phyloP scores from a whole-genome alignment of 1,284 basidiomycete species.

The Cutaneotrichosporon spelunceum region DNA sequence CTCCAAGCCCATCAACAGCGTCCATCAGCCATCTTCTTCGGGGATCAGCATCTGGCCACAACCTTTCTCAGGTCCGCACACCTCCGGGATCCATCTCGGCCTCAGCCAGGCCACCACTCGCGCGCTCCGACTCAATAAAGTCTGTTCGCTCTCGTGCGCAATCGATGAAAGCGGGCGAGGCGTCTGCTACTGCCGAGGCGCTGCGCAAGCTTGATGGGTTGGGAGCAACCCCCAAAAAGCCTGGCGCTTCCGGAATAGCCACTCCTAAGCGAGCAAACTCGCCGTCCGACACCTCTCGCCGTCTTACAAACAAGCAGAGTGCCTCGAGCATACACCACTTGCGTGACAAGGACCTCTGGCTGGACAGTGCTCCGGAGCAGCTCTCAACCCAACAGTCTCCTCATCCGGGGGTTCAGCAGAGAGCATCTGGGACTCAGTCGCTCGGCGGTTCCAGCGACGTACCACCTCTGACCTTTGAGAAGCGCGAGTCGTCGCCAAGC shows the following conservation, averaged over 20 bases:
- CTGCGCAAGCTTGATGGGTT: conserved; percentile 91
- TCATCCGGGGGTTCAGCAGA: not conserved
- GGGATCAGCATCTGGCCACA: conserved; percentile 54
- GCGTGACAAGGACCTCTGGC: conserved; percentile 26
- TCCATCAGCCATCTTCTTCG: conserved; percentile 78
- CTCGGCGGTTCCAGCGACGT: conserved; percentile 17
- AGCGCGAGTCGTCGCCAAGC: conserved; percentile 85
- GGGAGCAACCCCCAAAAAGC: conserved; percentile 60
- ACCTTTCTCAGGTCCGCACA: conserved; percentile 47
- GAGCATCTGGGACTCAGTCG: conserved; percentile 5
- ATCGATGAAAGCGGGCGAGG: conserved; percentile 44
- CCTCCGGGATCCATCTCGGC: conserved; percentile 41
- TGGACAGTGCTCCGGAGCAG: conserved; percentile 1
- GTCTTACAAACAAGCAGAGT: conserved; percentile 13
- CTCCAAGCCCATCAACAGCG: conserved; percentile 76
- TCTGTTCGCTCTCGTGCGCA: conserved; percentile 15
- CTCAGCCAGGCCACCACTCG: conserved; percentile 17
- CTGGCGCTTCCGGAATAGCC: conserved; percentile 37
- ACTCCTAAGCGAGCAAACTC: conserved; percentile 50
- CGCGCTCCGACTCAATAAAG: conserved; percentile 23
- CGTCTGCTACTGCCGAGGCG: conserved; percentile 84
- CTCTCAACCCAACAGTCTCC: not conserved
- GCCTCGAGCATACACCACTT: conserved; percentile 13
- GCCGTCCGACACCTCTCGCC: conserved; percentile 50
- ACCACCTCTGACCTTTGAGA: conserved; percentile 46